A percentile compares a stretch with the other conserved stretches of the same genome.
phyloP scores from a whole-genome alignment of 352 stramenopile species.

The Globisporangium uncinulatum region DNA sequence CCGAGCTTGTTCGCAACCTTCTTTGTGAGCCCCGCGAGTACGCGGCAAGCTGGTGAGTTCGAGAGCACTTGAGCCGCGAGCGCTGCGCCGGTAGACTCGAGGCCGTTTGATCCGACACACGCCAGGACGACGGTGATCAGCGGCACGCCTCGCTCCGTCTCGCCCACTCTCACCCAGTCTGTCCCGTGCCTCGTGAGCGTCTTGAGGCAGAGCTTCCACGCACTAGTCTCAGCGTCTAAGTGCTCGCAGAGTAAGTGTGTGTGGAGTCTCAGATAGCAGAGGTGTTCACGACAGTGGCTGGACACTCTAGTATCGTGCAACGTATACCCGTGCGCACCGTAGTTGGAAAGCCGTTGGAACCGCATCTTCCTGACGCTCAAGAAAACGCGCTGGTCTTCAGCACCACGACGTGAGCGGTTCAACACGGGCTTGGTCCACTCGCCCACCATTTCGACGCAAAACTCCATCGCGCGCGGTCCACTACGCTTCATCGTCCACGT shows the following conservation, averaged over 20 bases:
- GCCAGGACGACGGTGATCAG: conserved; percentile 59
- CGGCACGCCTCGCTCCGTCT: conserved; percentile 60
- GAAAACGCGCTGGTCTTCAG: conserved; percentile 70
- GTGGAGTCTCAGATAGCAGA: too few relatives aligned
- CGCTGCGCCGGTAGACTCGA: conserved; percentile 53
- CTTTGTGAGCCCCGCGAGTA: conserved; percentile 76
- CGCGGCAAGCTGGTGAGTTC: conserved; percentile 66
- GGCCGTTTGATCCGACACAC: conserved; percentile 16
- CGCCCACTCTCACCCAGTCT: conserved; percentile 59
- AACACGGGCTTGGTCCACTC: conserved; percentile 66
- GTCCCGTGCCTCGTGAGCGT: conserved; percentile 69
- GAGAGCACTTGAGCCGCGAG: conserved; percentile 43
- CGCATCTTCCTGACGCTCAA: conserved; percentile 49
- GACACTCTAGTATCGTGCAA: too few relatives aligned
- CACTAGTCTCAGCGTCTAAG: conserved; percentile 41
- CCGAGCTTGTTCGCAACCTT: conserved; percentile 82
- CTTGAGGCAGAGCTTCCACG: conserved; percentile 62
- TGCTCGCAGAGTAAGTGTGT: background rate
- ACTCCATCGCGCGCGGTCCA: conserved; percentile 56
- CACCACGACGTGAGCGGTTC: conserved; percentile 64
- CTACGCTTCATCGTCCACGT: conserved; percentile 54
- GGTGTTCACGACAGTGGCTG: too few relatives aligned
- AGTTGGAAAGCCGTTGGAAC: conserved; percentile 73
- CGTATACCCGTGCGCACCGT: conserved; percentile 24
- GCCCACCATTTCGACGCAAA: conserved; percentile 59